Conservation (phyloP, 345 rosid genomes). For the Syzygium jambos region DNA sequence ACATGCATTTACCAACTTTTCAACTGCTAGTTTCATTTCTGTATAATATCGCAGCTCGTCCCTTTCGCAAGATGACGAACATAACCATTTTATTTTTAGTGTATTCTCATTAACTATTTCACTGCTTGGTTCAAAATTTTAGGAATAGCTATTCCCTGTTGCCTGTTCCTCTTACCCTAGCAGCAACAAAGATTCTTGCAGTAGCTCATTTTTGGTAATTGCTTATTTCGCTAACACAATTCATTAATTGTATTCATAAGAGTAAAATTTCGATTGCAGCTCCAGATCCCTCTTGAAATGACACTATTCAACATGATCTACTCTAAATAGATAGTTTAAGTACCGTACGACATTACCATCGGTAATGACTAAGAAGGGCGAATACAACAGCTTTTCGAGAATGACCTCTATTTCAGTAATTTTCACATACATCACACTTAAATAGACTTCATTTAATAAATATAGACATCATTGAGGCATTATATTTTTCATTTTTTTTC, state of each 20-base stretch:
- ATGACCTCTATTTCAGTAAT: neutral
- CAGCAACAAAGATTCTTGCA: no score
- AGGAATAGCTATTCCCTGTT: no score
- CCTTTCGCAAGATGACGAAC: neutral
- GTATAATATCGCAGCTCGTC: neutral
- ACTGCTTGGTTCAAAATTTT: neutral
- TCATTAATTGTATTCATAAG: no score
- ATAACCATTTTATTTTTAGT: neutral
- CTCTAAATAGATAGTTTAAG: neutral
- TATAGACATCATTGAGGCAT: neutral
- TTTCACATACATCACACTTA: no score
- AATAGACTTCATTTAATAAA: no score
- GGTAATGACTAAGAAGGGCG: neutral
- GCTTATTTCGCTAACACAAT: no score
- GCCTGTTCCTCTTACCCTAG: no score
- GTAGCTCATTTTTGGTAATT: neutral
- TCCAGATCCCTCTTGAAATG: neutral
- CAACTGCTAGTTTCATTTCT: neutral
- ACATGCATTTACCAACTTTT: neutral
- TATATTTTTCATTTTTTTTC: no score
- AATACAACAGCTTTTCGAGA: neutral
- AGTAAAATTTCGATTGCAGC: neutral
- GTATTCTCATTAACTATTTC: neutral
- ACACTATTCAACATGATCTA: rapidly evolving
- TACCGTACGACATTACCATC: no score